These are phyloP conservation scores for Tuber borchii DNA, from an alignment of 495 filamentous ascomycete genomes.

Conservation along the genomic window DNA sequence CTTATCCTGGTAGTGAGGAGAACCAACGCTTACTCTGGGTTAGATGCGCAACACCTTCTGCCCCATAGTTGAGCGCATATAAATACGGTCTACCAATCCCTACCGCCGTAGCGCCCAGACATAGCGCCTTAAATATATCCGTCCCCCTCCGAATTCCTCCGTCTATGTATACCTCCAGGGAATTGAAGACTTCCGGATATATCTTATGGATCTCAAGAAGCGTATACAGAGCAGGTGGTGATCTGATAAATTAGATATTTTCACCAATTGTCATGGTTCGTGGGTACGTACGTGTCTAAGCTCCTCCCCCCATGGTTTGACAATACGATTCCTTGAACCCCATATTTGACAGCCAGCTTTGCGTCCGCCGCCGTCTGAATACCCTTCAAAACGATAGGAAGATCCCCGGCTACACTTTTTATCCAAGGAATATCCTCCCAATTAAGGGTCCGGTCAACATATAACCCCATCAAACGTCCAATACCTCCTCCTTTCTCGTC, in stretches of 20 bases:
- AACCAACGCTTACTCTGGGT: conserved; percentile 36
- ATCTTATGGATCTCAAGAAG: conserved; percentile 59
- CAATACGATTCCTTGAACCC: conserved; percentile 54
- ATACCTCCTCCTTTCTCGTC: conserved; percentile 65
- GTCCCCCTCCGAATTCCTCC: conserved; percentile 59
- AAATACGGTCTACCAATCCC: conserved; percentile 60
- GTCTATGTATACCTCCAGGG: conserved; percentile 61
- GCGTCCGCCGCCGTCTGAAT: conserved; percentile 60
- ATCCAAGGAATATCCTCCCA: conserved; percentile 66
- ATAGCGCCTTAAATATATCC: conserved; percentile 65
- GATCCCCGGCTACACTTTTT: conserved; percentile 42
- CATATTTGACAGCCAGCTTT: conserved; percentile 50
- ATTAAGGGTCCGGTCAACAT: conserved; percentile 65
- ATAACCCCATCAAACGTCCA: conserved; percentile 64
- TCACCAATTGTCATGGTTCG: neutral
- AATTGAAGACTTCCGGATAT: conserved; percentile 55
- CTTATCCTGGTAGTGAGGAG: neutral
- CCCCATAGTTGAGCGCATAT: conserved; percentile 50
- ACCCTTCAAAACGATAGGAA: conserved; percentile 60
- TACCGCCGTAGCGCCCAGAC: conserved; percentile 58
- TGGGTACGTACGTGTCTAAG: conserved; percentile 51
- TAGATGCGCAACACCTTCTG: conserved; percentile 45
- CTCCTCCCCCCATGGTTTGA: conserved; percentile 67
- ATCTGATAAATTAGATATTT: conserved; percentile 15
- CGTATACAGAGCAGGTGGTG: conserved; percentile 55